Percentiles rank a stretch among this genome's conserved stretches.
Conservation (phyloP, 768 basidiomycete genomes). For the Xerocomus potaroensis region DNA sequence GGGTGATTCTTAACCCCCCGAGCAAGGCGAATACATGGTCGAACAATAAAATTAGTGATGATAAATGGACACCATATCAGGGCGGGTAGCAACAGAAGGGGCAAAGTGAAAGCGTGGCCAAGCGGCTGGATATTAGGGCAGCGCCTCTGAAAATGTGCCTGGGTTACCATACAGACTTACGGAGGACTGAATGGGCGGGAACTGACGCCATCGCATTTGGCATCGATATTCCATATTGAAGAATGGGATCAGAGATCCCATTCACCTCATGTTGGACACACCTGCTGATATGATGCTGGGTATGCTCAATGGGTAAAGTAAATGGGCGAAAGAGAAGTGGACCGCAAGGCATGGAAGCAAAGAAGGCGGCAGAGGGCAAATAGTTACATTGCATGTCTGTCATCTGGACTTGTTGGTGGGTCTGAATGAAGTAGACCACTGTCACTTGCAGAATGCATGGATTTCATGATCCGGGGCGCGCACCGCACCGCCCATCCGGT, state of each 20-base stretch:
- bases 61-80: constrained; percentile 17
- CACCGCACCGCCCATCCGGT: constrained; percentile 23
- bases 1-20: constrained; percentile 4
- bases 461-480: constrained; percentile 28
- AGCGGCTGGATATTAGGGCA: constrained; percentile 32
- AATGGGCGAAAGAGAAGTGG: constrained; percentile 24
- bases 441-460: constrained; percentile 3
- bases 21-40: constrained; percentile 7
- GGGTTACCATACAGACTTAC: constrained; percentile 22
- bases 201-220: constrained; percentile 21
- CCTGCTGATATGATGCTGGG: constrained; percentile 28
- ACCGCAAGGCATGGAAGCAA: constrained; percentile 26
- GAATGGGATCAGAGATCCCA: constrained; percentile 28
- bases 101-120: constrained; percentile 19
- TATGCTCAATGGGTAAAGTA: constrained; percentile 20
- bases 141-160: constrained; percentile 21
- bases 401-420: constrained; percentile 7
- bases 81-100: constrained; percentile 16
- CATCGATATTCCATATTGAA: constrained; percentile 22
- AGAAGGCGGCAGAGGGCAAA: constrained; percentile 16
- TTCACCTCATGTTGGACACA: constrained; percentile 32
- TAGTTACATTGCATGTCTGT: constrained; percentile 11
- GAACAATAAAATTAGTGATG: constrained; percentile 20
- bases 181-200: constrained; percentile 27
- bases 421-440: constrained; percentile 9